Conservation (phyloP, 805 yeast species). For the Starmerella apis region DNA sequence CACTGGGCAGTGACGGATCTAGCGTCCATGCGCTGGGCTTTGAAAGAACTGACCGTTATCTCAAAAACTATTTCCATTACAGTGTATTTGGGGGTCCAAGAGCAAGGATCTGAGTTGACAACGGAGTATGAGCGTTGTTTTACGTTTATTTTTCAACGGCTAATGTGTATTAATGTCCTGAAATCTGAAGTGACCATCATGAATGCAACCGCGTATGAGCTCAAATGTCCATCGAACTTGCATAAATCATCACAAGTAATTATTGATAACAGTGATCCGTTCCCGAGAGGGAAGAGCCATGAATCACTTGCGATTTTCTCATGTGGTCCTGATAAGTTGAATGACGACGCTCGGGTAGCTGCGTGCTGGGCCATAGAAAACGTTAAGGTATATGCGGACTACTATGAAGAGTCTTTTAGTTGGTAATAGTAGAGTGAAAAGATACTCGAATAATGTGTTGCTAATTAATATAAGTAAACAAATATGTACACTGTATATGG, state of each 20-base stretch:
- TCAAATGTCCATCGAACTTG: not conserved
- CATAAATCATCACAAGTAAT: not conserved
- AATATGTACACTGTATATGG: too few relatives aligned
- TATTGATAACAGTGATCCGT: not conserved
- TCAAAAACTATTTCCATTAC: not conserved
- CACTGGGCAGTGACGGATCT: conserved; percentile 21
- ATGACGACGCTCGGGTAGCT: conserved; percentile 17
- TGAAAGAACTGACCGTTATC: conserved; percentile 4
- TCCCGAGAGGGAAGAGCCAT: not conserved
- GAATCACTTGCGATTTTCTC: conserved; percentile 16
- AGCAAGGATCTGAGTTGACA: not conserved
- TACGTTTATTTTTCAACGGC: not conserved
- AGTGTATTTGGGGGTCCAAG: not conserved
- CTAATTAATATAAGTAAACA: too few relatives aligned
- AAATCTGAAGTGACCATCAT: not conserved
- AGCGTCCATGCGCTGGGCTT: conserved; percentile 13
- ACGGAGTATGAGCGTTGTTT: not conserved
- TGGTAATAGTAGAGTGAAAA: conserved; percentile 17
- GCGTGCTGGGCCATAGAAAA: conserved; percentile 17
- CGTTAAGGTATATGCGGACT: conserved; percentile 11
- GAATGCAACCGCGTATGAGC: not conserved
- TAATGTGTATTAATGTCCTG: conserved; percentile 5
- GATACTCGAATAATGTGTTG: too few relatives aligned
- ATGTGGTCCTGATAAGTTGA: conserved; percentile 22
- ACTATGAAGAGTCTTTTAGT: conserved; percentile 20